phyloP scores from a whole-genome alignment of 2,329 filamentous ascomycete genomes.

The Colletotrichum tropicicola region DNA sequence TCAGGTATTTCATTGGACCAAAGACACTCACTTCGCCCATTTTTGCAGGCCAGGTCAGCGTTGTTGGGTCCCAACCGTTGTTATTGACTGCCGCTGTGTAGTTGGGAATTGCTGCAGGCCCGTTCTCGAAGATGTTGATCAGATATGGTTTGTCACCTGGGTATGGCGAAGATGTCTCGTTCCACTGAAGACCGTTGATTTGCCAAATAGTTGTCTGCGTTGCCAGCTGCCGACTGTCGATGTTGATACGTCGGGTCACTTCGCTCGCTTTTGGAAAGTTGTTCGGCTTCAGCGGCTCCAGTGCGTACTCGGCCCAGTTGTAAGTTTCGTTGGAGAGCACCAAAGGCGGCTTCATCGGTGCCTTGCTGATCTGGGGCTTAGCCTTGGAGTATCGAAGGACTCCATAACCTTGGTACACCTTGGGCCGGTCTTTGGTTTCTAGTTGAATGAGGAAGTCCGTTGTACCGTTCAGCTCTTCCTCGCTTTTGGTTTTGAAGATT shows the following conservation, averaged over 20 bases:
- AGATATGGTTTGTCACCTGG: constrained; percentile 52
- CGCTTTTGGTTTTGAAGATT: constrained; percentile 61
- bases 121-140: constrained; percentile 60
- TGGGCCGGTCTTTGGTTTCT: constrained; percentile 59
- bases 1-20: constrained; percentile 49
- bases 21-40: constrained; percentile 66
- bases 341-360: constrained; percentile 35
- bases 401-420: constrained; percentile 55
- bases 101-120: constrained; percentile 54
- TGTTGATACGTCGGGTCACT: constrained; percentile 58
- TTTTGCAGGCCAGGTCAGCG: constrained; percentile 58
- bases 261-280: constrained; percentile 51
- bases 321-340: constrained; percentile 42
- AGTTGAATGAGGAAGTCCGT: constrained; percentile 56
- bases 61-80: constrained; percentile 61
- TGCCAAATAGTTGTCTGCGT: constrained; percentile 33
- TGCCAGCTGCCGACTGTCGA: constrained; percentile 40
- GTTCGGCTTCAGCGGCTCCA: constrained; percentile 43
- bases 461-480: constrained; percentile 46
- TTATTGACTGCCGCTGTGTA: constrained; percentile 59
- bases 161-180: constrained; percentile 38
- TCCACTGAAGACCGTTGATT: constrained; percentile 54
- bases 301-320: constrained; percentile 57
- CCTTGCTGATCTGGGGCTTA: constrained; percentile 13
- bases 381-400: constrained; percentile 51